Evolutionary conservation across 23 red algal genomes (phyloP), one percentile per base, ranked within the genome.

Genomic region (Gracilariopsis chorda): DNA sequence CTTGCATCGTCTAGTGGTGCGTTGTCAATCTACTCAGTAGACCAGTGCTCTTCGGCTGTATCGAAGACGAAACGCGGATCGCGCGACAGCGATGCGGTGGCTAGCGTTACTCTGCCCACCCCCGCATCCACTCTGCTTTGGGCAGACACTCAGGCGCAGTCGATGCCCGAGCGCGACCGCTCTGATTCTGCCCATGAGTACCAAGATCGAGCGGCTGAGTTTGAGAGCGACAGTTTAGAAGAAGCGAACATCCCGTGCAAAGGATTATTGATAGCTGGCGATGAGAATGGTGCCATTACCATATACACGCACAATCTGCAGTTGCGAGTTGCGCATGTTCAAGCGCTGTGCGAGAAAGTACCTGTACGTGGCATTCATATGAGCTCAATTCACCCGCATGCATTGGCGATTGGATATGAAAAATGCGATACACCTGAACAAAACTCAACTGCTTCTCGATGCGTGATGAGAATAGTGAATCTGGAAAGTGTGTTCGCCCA

Each of bases 1-100:
- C 52, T 91, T 16, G 88, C 60, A 28, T 65, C 88, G 32, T 91
- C 88, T 24, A 58, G 28, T 13, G 77, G 12, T 40, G 35, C 28
- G 32, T 36, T 91, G 16, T 53, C 62, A 27, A 75, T 91, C 14
- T 69, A 70, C 58, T 82, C 74, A 14, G 72, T 91, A 35, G 88
- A 91, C 46, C 75, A 59, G 14, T 70, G 47, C 44, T 27, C 88
- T 28, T 80, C 48, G 45, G 34, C 51, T 36, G 23, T 43, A 23
- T 41, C 88, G 20, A 69, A 51, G 53, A 73, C 88, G 40, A 68
- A 61, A 23, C 74, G 60, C 25, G 48, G 43, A 21, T 29, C 75
- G 34, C 29, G 59, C 49, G 88, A 91, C 33, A 46, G 57, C 43
- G 88, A 74, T 42, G 41, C 75, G 24, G 58, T 82, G 29, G 77